Conservation (phyloP, 495 filamentous ascomycete genomes). For the Aspergillus egyptiacus region DNA sequence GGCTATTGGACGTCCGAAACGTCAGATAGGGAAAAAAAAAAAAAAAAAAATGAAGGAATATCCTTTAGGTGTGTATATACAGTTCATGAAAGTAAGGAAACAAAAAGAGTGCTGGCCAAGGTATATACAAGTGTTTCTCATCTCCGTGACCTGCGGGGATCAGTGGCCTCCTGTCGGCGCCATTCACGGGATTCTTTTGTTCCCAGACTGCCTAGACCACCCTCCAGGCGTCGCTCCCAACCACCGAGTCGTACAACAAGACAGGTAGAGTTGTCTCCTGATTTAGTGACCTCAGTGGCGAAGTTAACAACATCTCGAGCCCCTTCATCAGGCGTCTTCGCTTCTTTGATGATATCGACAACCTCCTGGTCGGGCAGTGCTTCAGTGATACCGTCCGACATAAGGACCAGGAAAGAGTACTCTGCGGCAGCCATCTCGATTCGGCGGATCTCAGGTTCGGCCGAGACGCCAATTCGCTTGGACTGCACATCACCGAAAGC, state of each 20-base stretch:
- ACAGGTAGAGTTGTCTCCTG: slow-evolving; percentile 94
- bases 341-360: slow-evolving; percentile 92
- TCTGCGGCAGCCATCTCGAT: slow-evolving; percentile 72
- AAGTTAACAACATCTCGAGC: slow-evolving; percentile 72
- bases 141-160: slow-evolving; percentile 68
- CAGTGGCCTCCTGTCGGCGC: slow-evolving; percentile 73
- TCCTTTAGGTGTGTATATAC: slow-evolving; percentile 7
- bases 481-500: slow-evolving; percentile 86
- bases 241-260: slow-evolving; percentile 86
- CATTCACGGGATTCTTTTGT: slow-evolving; percentile 87
- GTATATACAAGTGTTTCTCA: slow-evolving; percentile 22
- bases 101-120: neutral
- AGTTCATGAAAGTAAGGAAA: neutral
- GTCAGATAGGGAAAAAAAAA: neutral
- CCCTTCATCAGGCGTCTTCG: slow-evolving; percentile 80
- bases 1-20: too few species aligned
- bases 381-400: slow-evolving; percentile 82
- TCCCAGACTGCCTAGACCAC: slow-evolving; percentile 80
- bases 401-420: slow-evolving; percentile 80
- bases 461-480: slow-evolving; percentile 88
- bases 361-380: slow-evolving; percentile 85
- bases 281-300: slow-evolving; percentile 73
- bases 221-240: slow-evolving; percentile 88
- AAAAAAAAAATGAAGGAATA: neutral
- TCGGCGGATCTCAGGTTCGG: slow-evolving; percentile 79